Base-by-base conservation (phyloP, 495 filamentous ascomycete species). In the Penicillium silybi region DNA sequence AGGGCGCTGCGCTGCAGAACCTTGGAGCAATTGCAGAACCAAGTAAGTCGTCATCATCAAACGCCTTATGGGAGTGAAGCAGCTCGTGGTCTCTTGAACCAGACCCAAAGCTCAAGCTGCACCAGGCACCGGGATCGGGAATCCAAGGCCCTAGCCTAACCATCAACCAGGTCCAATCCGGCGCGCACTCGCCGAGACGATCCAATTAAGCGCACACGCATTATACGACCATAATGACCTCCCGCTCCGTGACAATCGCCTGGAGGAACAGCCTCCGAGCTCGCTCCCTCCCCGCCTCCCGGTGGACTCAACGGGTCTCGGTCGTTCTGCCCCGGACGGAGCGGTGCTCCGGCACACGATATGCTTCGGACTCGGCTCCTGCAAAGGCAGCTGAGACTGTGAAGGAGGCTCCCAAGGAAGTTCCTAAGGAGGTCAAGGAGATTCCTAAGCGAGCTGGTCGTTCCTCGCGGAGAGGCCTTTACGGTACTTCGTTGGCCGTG, bases 401-500 rank as follows among this genome's bases (percentile, higher is more conserved):
- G 17, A 64, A 67, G 44, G 62, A 67, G 53, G 42, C 53, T 2
- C 45, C 59, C 11, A 72, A 70, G 52, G 69, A 66, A 22, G 48
- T 64, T 1, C 45, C 59, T 10, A 71, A 70, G 50, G 69, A 66
- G 19, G 52, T 64, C 4, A 39, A 39, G 48, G 69, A 66, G 25
- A 52, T 64, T 6, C 68, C 70, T 0, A 70, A 68, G 53, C 66
- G 66, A 45, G 62, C 65, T 0, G 65, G 59, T 29, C 70, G 70
- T 8, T 42, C 57, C 6, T 62, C 72, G n/a, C 61, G 61, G 43
- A 79, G 78, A 43, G 47, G 79, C 39, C 50, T 86, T 18, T 79
- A 81, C 47, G 76, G 83, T 41, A 78, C 81, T 16, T 73, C 81
- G 2, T 56, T 90, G 44, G 67, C 73, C 6, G 50, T 85, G 17